Base-by-base conservation (phyloP, 2,329 filamentous ascomycete genomes). In the Pseudogymnoascus sp. region DNA sequence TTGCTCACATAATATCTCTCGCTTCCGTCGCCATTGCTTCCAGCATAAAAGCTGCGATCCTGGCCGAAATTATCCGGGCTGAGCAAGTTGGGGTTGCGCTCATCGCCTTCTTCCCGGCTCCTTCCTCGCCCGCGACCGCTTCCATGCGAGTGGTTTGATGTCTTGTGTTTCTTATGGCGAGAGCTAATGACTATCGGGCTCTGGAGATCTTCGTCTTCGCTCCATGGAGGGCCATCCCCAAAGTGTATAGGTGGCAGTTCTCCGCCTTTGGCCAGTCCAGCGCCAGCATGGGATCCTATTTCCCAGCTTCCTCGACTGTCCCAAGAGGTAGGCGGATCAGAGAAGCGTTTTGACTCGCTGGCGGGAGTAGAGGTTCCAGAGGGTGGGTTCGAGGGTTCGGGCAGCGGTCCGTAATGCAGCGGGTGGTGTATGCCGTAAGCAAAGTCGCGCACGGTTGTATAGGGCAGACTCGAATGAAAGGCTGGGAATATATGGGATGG, bases 381-480 rank as follows among this genome's bases (percentile, higher is more conserved):
- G 7, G 85, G 80, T n/a, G 86, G 84, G 60, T 80, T 77, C 60
- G 85, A 87, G 27, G 85, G 80, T 68, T 92, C 88, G 37, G 88
- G 87, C 13, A 90, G 87, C n/a, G 93, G 89, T 1, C 94, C 94
- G 79, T 96, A 96, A 78, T 97, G 94, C 74, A 97, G 81, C 45
- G 90, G 92, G 74, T 97, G 90, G 61, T 82, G 81, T 27, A 83
- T 73, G 33, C 90, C 86, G 73, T 97, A 99, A 68, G 94, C 94
- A 77, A 97, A 99, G 79, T 99, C 94, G 71, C 94, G 88, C 67
- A 99, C 92, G 48, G 90, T 80, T n/a, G 92, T 87, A 74, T 97
- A 97, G 5, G 89, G 76, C 15, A 97, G 83, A 72, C 87, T 96
- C 63, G 92, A 94, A 69, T 91, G 88, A 74, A 91, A 94, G 69